These are phyloP conservation scores for Drosera capensis DNA, from an alignment of 148 eudicot genomes.

Conservation along the genomic window DNA sequence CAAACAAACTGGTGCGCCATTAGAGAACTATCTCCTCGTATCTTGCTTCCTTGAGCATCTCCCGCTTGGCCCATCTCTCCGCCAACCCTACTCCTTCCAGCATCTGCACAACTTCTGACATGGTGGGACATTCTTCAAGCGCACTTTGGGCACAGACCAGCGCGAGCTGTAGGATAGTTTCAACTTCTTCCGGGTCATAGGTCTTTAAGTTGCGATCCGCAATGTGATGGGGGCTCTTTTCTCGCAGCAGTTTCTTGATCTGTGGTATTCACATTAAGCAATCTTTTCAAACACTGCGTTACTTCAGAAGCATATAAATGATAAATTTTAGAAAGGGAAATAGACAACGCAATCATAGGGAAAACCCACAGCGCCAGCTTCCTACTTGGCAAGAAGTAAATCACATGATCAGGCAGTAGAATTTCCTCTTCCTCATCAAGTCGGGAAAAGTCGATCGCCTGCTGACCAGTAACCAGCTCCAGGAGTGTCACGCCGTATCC, in stretches of 20 bases:
- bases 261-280: conserved; percentile 14
- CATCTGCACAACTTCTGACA: conserved; percentile 70
- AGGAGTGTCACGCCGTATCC: conserved; percentile 87
- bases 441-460: conserved; percentile 85
- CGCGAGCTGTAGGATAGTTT: conserved; percentile 70
- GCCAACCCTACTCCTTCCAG: conserved; percentile 61
- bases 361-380: no score
- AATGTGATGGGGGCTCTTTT: conserved; percentile 51
- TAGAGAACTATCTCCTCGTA: conserved; percentile 41
- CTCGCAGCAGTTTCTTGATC: conserved; percentile 73
- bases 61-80: conserved; percentile 89
- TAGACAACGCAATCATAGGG: no score
- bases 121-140: conserved; percentile 83
- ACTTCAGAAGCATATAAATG: no score
- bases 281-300: no score
- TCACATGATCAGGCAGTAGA: conserved; percentile 79
- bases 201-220: conserved; percentile 55
- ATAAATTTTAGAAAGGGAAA: no score
- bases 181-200: conserved; percentile 57
- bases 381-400: no score
- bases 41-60: conserved; percentile 57
- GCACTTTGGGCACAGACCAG: conserved; percentile 71
- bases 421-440: conserved; percentile 96
- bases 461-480: conserved; percentile 88
- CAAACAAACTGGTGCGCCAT: conserved; percentile 51